Base-by-base conservation (phyloP, 1,284 basidiomycete genomes). In the Apiotrichum mycotoxinovorans region DNA sequence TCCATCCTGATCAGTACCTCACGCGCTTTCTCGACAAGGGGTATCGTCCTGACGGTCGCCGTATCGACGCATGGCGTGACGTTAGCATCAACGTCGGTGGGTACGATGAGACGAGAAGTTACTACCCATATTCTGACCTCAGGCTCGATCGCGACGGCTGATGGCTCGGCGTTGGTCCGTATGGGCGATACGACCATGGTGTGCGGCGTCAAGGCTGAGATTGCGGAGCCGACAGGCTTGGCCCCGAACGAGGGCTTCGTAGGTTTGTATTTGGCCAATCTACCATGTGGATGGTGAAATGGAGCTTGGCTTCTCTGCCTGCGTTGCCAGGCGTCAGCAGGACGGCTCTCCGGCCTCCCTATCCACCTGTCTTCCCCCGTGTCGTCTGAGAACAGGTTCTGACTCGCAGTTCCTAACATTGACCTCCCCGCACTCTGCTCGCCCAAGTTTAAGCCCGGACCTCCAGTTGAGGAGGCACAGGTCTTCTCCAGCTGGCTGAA, bases 141-240 rank as follows among this genome's bases (percentile, higher is more conserved):
- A 85, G 89, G 89, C 53, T 94, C 91, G 1, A 88, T 97, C 76
- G 87, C 87, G 0, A 95, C 92, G 0, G 91, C 93, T 0, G 83
- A 93, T 64, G 91, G 92, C 0, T 95, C 91, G 3, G 85, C 91
- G 0, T 84, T 97, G 27, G 89, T 96, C 14, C 81, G 89, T n/a
- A 74, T 95, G 60, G 93, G 93, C 25, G 83, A 89, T 54, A 95
- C 93, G 14, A 94, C 90, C 0, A 81, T 97, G 33, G 87, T 96
- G 0, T 95, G 92, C 68, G 93, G 93, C 2, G 84, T 97, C 65
- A 95, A 95, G 72, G 91, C 89, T n/a, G 91, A 97, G 77, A 87
- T 93, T 42, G 87, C 91, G 34, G 88, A 91, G 67, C 93, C 93
- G 8, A 87, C 88, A 63, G 75, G 92, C 8, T 85, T 91, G 60